Evolutionary conservation across 768 basidiomycete species (phyloP).

Genomic region (Guyanaporus albipodus): DNA sequence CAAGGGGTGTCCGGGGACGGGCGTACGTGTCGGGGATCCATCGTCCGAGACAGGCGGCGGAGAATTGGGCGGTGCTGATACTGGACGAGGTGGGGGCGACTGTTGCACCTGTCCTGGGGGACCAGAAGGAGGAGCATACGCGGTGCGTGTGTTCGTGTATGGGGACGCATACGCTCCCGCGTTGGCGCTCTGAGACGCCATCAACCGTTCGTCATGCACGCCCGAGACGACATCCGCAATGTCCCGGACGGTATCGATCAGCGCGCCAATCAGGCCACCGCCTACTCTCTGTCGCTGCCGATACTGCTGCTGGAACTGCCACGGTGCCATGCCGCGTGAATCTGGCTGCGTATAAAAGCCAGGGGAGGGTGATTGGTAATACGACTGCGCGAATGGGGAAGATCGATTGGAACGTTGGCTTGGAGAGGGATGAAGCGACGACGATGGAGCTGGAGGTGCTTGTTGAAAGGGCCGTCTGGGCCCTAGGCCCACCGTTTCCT

Average conservation of each 20-base stretch:
- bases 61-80: conserved; percentile 14
- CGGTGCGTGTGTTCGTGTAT: conserved; percentile 1
- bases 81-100: conserved; percentile 5
- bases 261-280: conserved; percentile 26
- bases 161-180: conserved; percentile 20
- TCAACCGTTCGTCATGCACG: conserved; percentile 16
- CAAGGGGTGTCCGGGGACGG: conserved; percentile 65
- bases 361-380: no score
- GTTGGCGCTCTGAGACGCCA: conserved; percentile 14
- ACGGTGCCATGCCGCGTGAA: conserved; percentile 15
- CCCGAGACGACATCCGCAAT: conserved; percentile 29
- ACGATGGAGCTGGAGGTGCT: conserved; percentile 21
- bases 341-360: conserved; percentile 12
- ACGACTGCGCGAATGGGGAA: no score
- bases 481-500: conserved; percentile 59
- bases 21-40: conserved; percentile 57
- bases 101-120: background rate
- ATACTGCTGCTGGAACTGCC: conserved; percentile 21
- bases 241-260: conserved; percentile 26
- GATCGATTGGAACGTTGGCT: background rate
- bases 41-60: conserved; percentile 38
- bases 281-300: conserved; percentile 12
- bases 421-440: background rate
- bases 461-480: conserved; percentile 61
- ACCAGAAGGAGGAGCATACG: conserved; percentile 13